Evolutionary conservation across 2,329 filamentous ascomycete species (phyloP).

Genomic region (Aspergillus awamori): DNA sequence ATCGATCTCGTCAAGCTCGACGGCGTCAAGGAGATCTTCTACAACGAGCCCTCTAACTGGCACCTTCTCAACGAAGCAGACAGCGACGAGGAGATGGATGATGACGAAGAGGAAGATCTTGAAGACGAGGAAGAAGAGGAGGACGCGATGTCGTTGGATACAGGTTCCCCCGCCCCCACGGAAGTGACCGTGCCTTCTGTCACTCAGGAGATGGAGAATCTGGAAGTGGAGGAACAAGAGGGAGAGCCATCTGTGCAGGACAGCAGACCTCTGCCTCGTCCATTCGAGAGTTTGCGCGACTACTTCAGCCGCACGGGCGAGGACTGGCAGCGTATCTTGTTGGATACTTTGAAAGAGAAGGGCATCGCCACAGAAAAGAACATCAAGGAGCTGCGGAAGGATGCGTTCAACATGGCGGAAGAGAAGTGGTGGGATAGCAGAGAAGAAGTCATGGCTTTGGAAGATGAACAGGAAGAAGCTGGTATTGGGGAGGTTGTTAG

Average conservation of each 20-base stretch:
- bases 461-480: slow-evolving; percentile 94
- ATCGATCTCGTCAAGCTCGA: slow-evolving; percentile 94
- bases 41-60: slow-evolving; percentile 84
- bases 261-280: slow-evolving; percentile 72
- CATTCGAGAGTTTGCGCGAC: slow-evolving; percentile 87
- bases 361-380: slow-evolving; percentile 60
- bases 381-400: slow-evolving; percentile 89
- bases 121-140: slow-evolving; percentile 49
- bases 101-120: slow-evolving; percentile 48
- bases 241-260: slow-evolving; percentile 62
- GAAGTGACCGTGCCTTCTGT: slow-evolving; percentile 42
- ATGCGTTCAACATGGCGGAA: slow-evolving; percentile 87
- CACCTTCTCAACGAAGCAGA: slow-evolving; percentile 63
- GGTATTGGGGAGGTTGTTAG: slow-evolving; percentile 94
- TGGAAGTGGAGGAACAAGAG: slow-evolving; percentile 44
- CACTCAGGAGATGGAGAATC: slow-evolving; percentile 40
- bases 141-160: slow-evolving; percentile 50
- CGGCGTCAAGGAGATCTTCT: slow-evolving; percentile 90
- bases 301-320: slow-evolving; percentile 88
- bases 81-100: slow-evolving; percentile 59
- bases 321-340: slow-evolving; percentile 86
- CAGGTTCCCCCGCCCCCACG: slow-evolving; percentile 40
- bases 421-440: slow-evolving; percentile 99
- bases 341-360: slow-evolving; percentile 73
- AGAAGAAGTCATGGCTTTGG: slow-evolving; percentile 86